phyloP scores from a whole-genome alignment of 2,329 filamentous ascomycete genomes.

The Penicillium hordei region DNA sequence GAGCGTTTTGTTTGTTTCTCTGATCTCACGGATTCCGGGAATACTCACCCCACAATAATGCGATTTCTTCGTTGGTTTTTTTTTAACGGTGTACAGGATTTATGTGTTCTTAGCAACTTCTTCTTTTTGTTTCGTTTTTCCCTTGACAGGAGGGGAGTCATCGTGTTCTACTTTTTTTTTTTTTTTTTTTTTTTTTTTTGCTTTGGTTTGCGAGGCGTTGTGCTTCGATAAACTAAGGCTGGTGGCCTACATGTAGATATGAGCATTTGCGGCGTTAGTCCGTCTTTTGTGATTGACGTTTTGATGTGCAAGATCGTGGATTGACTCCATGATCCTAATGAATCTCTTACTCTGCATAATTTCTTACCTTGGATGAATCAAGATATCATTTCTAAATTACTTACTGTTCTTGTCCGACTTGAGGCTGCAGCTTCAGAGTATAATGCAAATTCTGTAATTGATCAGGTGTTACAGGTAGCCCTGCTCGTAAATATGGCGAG shows the following conservation, averaged over 20 bases:
- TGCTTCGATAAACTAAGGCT: constrained; percentile 37
- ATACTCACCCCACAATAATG: constrained; percentile 19
- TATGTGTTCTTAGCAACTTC: constrained; percentile 19
- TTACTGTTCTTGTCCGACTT: background rate
- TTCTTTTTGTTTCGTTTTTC: constrained; percentile 19
- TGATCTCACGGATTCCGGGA: constrained; percentile 22
- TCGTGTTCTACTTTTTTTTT: constrained; percentile 28
- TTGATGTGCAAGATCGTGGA: constrained; percentile 20
- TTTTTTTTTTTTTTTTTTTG: constrained; percentile 27
- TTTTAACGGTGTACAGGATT: constrained; percentile 20
- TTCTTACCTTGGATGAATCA: constrained; percentile 1
- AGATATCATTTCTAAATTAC: constrained; percentile 2
- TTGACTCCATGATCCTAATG: constrained; percentile 27
- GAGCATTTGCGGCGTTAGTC: constrained; percentile 41
- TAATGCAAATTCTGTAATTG: background rate
- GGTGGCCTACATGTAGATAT: constrained; percentile 43
- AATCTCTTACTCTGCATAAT: constrained; percentile 19
- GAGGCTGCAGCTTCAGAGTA: background rate
- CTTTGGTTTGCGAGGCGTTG: constrained; percentile 27
- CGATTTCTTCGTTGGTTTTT: constrained; percentile 14
- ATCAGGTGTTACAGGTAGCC: background rate
- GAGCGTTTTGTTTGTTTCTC: constrained; percentile 20
- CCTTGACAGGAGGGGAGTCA: constrained; percentile 21
- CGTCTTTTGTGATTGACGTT: constrained; percentile 26
- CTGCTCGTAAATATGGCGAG: background rate